Percentiles rank a stretch among this genome's conserved stretches.
Conservation (phyloP, 164 flowering plant species). For the Umbilicus rupestris region DNA sequence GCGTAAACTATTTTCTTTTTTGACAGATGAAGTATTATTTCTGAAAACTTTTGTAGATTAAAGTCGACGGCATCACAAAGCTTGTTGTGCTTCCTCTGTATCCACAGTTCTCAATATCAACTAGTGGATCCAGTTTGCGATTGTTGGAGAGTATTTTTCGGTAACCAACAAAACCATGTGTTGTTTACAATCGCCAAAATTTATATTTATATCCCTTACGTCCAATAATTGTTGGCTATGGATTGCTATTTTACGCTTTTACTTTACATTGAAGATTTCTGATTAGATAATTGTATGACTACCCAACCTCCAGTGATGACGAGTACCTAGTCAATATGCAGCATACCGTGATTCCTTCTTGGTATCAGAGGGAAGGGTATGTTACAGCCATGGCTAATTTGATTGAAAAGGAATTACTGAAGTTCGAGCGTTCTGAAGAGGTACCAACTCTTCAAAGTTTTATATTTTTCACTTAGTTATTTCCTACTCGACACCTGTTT, state of each 20-base stretch:
- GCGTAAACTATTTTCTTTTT: not conserved
- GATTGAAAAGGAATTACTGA: constrained; percentile 66
- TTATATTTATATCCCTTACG: not conserved
- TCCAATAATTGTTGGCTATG: too few species aligned
- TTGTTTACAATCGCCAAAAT: not conserved
- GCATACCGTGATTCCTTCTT: constrained; percentile 94
- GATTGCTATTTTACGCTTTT: too few species aligned
- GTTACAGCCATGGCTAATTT: constrained; percentile 86
- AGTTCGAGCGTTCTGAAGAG: constrained; percentile 57
- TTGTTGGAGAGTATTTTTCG: constrained; percentile 86
- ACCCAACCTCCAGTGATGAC: constrained; percentile 60
- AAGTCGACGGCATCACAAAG: constrained; percentile 73
- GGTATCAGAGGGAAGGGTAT: constrained; percentile 99
- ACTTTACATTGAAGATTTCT: not conserved
- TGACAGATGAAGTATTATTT: constrained; percentile 5
- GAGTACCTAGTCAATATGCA: constrained; percentile 97
- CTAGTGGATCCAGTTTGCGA: constrained; percentile 97
- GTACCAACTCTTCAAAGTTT: constrained; percentile 22
- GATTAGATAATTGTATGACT: constrained; percentile 2
- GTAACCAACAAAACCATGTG: constrained; percentile 22
- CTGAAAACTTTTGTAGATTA: constrained; percentile 43
- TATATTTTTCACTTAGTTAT: not conserved
- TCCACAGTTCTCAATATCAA: constrained; percentile 97
- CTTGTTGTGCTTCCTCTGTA: constrained; percentile 98
- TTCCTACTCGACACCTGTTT: not conserved